A percentile compares a stretch with the other conserved stretches of the same genome.
These are phyloP conservation scores for Cytospora mali DNA, from an alignment of 2,329 filamentous ascomycete species.

Conservation along the genomic window DNA sequence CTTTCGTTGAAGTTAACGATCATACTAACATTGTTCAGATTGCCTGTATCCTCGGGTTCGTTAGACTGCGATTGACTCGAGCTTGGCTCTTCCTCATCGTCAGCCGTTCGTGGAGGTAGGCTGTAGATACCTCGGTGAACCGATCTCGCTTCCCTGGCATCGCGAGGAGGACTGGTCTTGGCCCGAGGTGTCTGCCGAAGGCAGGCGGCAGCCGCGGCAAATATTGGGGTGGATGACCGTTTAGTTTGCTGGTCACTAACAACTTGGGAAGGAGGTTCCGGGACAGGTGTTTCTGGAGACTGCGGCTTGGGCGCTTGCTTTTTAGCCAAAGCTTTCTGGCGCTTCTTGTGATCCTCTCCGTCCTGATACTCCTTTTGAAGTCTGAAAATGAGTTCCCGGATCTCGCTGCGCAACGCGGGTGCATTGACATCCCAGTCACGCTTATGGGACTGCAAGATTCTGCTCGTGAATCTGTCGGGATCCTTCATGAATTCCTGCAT, in stretches of 20 bases:
- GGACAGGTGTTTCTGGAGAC: neutral
- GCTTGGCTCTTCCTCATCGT: neutral
- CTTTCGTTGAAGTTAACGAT: slow-evolving; percentile 23
- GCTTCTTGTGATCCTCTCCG: slow-evolving; percentile 43
- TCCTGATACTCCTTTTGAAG: slow-evolving; percentile 62
- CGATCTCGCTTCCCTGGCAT: neutral
- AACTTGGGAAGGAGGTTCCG: neutral
- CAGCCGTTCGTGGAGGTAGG: slow-evolving; percentile 4
- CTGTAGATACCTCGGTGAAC: neutral
- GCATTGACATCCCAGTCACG: slow-evolving; percentile 57
- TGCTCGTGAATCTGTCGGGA: slow-evolving; percentile 70
- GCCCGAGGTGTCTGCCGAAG: slow-evolving; percentile 5
- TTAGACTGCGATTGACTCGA: neutral
- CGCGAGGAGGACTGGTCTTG: neutral
- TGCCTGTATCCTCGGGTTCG: neutral
- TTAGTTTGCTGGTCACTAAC: neutral
- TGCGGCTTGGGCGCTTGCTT: slow-evolving; percentile 10
- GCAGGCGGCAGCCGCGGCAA: neutral
- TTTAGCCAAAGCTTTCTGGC: slow-evolving; percentile 36
- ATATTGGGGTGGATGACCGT: neutral
- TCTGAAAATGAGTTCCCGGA: slow-evolving; percentile 67
- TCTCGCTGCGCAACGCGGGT: slow-evolving; percentile 61
- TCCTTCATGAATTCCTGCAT: slow-evolving; percentile 77
- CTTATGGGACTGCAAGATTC: slow-evolving; percentile 63
- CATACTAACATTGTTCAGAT: slow-evolving; percentile 23